Evolutionary conservation across 176 grass and related monocot genomes (phyloP), one percentile per base, ranked within the genome.

Genomic region (Bonia amplexicaulis): DNA sequence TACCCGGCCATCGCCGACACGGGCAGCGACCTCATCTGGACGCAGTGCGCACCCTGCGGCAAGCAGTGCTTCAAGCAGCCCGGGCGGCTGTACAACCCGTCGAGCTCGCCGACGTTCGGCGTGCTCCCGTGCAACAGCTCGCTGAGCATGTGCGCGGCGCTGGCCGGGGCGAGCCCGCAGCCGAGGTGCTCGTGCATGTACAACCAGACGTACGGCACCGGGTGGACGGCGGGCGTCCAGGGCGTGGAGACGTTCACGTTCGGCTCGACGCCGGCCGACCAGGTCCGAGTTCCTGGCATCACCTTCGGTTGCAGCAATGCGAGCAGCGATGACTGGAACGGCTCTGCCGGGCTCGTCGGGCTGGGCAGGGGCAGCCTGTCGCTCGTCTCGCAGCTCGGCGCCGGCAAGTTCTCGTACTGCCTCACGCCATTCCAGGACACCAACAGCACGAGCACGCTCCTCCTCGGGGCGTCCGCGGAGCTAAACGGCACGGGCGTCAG

Each of bases 1-100:
- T 89, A 88, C 89, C 71, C 82, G 13, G 92, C 95, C 69, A 84
- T 94, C 31, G 62, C 82, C 3, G 92, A 97, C 80, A 97, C 88
- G 1, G 90, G 94, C 71, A 94, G 94, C 44, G 84, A 97, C 85
- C 89, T 97, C 81, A 70, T 86, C 29, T 97, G 95, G 92, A 97
- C 92, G 60, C 95, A 97, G 87, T 97, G 95, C 86, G n/a, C 61
- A 57, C 90, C 95, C 17, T 97, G 92, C 86, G 26, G 65, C 9
- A 4, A 4, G 8, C 68, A 51, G 59, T 94, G 92, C 90, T 82
- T 88, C 71, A 41, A 15, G 41, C 95, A 97, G 76, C 62, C 85
- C n/a, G 26, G 74, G 44, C 73, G 8, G 49, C 22, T 88, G 5
- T 97, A 92, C 74, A 74, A 91, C 70, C 90, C 95, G 17, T 73